Conservation (phyloP, 768 basidiomycete genomes). For the Tricholomella constricta region DNA sequence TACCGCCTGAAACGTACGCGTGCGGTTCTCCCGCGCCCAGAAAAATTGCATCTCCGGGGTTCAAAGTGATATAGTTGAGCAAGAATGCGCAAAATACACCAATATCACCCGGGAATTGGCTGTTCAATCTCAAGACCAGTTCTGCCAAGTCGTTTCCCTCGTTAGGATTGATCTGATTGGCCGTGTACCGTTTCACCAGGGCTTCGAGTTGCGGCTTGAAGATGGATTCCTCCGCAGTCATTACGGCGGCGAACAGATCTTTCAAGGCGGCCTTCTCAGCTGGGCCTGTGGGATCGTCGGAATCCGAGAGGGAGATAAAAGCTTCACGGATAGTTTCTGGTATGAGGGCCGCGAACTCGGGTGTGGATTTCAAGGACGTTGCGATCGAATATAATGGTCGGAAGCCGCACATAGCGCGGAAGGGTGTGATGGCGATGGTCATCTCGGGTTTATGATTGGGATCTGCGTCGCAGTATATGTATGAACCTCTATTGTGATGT, state of each 20-base stretch:
- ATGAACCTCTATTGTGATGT: conserved; percentile 1
- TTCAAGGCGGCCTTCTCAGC: conserved; percentile 66
- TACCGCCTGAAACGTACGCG: conserved; percentile 93
- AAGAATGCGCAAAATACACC: conserved; percentile 60
- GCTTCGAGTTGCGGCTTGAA: conserved; percentile 56
- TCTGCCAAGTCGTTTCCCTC: conserved; percentile 52
- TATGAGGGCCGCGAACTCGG: conserved; percentile 78
- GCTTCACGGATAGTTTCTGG: conserved; percentile 50
- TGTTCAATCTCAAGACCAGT: conserved; percentile 62
- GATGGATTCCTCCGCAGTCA: conserved; percentile 65
- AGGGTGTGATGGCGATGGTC: conserved; percentile 94
- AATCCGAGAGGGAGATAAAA: conserved; percentile 52
- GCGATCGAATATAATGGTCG: conserved; percentile 77
- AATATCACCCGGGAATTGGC: conserved; percentile 89
- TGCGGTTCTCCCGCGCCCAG: conserved; percentile 96
- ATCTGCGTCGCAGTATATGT: conserved; percentile 47
- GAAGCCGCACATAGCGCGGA: conserved; percentile 92
- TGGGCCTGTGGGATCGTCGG: conserved; percentile 41
- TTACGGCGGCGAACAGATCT: conserved; percentile 78
- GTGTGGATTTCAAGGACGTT: conserved; percentile 61
- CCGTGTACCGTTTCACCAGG: conserved; percentile 66
- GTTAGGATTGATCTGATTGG: conserved; percentile 36
- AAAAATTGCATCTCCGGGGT: conserved; percentile 90
- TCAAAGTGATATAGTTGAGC: conserved; percentile 80
- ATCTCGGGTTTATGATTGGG: conserved; percentile 99